Evolutionary conservation across 306 rosid species (phyloP).

Genomic region (Dicorynia guianensis): DNA sequence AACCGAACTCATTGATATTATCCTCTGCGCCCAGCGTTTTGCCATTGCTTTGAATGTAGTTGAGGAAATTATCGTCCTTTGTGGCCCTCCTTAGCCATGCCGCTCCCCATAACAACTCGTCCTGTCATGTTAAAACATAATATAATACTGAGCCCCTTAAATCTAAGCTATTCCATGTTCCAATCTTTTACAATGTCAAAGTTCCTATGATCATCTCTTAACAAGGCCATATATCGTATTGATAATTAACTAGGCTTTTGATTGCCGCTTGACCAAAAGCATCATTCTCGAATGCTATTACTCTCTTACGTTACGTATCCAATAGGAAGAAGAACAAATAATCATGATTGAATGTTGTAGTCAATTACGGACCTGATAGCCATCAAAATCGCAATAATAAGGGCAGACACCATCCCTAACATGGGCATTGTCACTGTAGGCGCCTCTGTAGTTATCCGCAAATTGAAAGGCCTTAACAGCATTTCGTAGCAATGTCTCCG

Average conservation of each 20-base stretch:
- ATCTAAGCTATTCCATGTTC: conserved; percentile 21
- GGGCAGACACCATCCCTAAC: conserved; percentile 81
- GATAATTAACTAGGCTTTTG: no score
- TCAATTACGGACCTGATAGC: conserved; percentile 67
- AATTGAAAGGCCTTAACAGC: conserved; percentile 69
- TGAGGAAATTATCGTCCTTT: conserved; percentile 56
- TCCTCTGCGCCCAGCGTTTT: conserved; percentile 89
- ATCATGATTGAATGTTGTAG: conserved; percentile 3
- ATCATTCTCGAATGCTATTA: not conserved
- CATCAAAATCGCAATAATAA: conserved; percentile 79
- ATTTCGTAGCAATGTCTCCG: conserved; percentile 65
- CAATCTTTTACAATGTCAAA: conserved; percentile 12
- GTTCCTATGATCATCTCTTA: not conserved
- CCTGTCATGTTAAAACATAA: conserved; percentile 50
- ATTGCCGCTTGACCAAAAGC: not conserved
- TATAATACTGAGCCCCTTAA: not conserved
- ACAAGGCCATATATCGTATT: not conserved
- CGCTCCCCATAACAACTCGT: conserved; percentile 90
- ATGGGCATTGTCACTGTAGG: conserved; percentile 78
- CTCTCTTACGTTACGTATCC: not conserved
- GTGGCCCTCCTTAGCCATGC: conserved; percentile 97
- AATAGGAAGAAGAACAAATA: not conserved
- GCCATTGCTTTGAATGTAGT: conserved; percentile 76
- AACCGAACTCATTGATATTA: conserved; percentile 80
- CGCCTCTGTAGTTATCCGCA: conserved; percentile 77